These are phyloP conservation scores for Acacia crassicarpa DNA, from an alignment of 306 rosid genomes.

Conservation along the genomic window DNA sequence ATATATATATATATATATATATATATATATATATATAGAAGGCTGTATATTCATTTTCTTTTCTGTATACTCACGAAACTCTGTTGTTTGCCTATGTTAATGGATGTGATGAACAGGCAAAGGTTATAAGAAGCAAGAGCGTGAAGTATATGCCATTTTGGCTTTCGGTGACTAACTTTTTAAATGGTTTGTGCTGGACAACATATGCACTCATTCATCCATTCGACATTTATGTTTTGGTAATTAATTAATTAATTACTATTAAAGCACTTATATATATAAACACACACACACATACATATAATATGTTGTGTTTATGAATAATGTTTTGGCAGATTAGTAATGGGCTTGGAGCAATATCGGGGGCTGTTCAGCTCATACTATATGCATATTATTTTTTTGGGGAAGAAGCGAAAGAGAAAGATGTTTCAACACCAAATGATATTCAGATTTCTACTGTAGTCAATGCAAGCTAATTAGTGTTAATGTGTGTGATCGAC, in stretches of 20 bases:
- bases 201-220: slow-evolving; percentile 70
- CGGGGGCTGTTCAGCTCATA: background rate
- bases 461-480: background rate
- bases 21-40: too few species aligned
- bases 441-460: background rate
- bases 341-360: background rate
- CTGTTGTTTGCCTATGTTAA: too few species aligned
- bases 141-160: slow-evolving; percentile 76
- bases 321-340: background rate
- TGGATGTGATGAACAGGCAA: slow-evolving; percentile 32
- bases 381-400: background rate
- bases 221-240: slow-evolving; percentile 63
- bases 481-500: background rate
- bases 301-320: too few species aligned
- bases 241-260: too few species aligned
- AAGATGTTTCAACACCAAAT: background rate
- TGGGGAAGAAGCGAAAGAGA: background rate
- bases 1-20: too few species aligned
- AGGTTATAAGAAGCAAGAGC: slow-evolving; percentile 67
- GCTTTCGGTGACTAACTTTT: slow-evolving; percentile 68
- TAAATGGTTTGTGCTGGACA: slow-evolving; percentile 75
- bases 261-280: too few species aligned
- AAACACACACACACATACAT: too few species aligned
- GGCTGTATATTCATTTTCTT: too few species aligned
- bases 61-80: too few species aligned